Base-by-base conservation (phyloP, 768 basidiomycete species). In the Fibroporia radiculosa region DNA sequence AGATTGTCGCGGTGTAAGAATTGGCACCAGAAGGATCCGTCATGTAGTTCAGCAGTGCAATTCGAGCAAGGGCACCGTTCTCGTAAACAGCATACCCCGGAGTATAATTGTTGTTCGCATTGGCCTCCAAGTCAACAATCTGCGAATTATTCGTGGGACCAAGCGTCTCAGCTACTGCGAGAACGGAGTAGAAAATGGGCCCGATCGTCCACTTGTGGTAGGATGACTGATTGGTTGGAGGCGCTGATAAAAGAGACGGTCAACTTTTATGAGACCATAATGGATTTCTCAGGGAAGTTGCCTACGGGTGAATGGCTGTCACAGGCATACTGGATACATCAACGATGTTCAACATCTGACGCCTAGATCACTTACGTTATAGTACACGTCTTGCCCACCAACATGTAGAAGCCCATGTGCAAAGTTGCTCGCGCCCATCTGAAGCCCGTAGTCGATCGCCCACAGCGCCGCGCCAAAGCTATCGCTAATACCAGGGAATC, bases 31-130 rank as follows among this genome's bases (percentile, higher is more conserved):
- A 62, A 0, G 62, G 45, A 50, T 77, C 74, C 27, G 61, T 57
- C 34, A 57, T 51, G 58, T 63, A 78, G 61, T 79, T 79, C 66
- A 78, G 63, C 19, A 75, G 53, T 10, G 65, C 70, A 3, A 75
- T 53, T 40, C 69, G 60, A 8, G 63, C 54, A 7, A 72, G 66
- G 61, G 59, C 33, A 19, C 64, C 71, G 52, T 66, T 59, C 52
- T 76, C 74, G 58, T 74, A 76, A 33, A 74, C 56, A 7, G 66
- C 71, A 53, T 77, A 79, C 1, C 58, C 68, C 3, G 74, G 74
- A 22, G 67, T 71, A 51, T 55, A 68, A 22, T 59, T 58, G 59
- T 62, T 62, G 40, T 53, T 59, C 18, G 48, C 42, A 43, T 59
- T 56, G 23, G 61, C 53, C 24, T 53, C 39, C 25, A 76, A 59